Base-by-base conservation (phyloP, 1,284 basidiomycete species). In the Ustilago crameri region DNA sequence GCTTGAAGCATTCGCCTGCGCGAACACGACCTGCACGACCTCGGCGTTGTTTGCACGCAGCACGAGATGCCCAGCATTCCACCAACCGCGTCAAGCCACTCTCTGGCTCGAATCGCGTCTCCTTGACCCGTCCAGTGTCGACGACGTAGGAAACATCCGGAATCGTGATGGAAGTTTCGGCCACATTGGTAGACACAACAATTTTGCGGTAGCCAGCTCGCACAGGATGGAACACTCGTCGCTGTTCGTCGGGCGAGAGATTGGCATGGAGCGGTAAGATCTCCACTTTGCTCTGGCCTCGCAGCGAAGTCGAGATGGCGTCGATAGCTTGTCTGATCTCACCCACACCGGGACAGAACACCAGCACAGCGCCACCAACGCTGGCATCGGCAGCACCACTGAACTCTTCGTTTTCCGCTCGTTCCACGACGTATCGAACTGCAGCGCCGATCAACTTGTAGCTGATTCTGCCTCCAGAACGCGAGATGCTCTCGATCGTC, bases 81-180 rank as follows among this genome's bases (percentile, higher is more conserved):
- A 88, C 88, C 24, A 97, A 85, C 48, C 87, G 86, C 30, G 92
- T 91, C 73, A 97, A 85, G 26, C 91, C 89, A 9, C 87, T 89
- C 41, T 90, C 90, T 0, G 90, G 85, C 76, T 95, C 92, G 80
- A 91, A 94, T 62, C 88, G 88, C 3, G 88, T 93, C 85, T 96
- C 93, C 84, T 96, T 96, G 79, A 93, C 93, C 80, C 90, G 91
- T 1, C 95, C 95, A 0, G 89, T 93, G 75, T 94, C 91, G 41
- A 83, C 69, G 22, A 84, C 82, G 46, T 75, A 79, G 48, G 74
- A 74, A 9, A 83, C 72, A 48, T 82, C 80, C 18, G 84, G 82
- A 67, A 97, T 95, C 1, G 94, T 97, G 68, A 97, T 93, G 4
- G 92, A 94, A 1, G 94, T 96, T 88, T 96, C 85, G 7, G 92